Conservation (phyloP, 495 filamentous ascomycete genomes). For the Trichoderma reesei region DNA sequence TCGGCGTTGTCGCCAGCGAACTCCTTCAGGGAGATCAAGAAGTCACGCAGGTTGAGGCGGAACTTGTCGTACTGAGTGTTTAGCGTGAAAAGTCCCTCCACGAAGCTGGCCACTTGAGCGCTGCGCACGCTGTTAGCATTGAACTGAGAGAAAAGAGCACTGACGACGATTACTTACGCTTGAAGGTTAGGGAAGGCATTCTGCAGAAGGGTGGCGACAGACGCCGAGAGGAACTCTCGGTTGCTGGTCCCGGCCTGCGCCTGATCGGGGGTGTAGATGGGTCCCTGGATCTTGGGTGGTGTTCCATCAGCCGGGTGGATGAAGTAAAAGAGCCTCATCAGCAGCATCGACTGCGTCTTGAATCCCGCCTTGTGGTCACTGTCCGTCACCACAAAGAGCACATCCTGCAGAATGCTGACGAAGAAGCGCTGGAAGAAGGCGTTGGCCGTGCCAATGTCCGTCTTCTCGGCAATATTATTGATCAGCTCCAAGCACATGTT, state of each 20-base stretch:
- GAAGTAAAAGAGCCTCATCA: conserved; percentile 94
- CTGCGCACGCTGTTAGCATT: conserved; percentile 42
- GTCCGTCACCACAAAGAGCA: conserved; percentile 97
- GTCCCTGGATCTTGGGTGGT: conserved; percentile 77
- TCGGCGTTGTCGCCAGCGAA: conserved; percentile 89
- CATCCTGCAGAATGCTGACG: conserved; percentile 87
- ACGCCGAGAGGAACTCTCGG: conserved; percentile 78
- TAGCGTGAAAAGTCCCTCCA: conserved; percentile 70
- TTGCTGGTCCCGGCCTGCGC: conserved; percentile 74
- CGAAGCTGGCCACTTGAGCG: conserved; percentile 78
- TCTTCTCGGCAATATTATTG: conserved; percentile 87
- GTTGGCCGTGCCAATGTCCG: conserved; percentile 72
- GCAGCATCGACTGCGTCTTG: conserved; percentile 87
- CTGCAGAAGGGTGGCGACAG: conserved; percentile 73
- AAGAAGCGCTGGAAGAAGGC: conserved; percentile 98
- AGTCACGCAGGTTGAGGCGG: conserved; percentile 89
- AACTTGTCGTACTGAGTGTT: conserved; percentile 80
- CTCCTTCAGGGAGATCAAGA: conserved; percentile 93
- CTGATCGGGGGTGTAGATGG: conserved; percentile 75
- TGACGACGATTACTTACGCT: conserved; percentile 49
- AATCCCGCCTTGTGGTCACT: conserved; percentile 98
- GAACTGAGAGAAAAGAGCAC: neutral
- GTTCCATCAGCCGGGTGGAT: conserved; percentile 52
- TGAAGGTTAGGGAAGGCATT: conserved; percentile 92
- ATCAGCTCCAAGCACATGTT: conserved; percentile 98